Percentiles rank a stretch among this genome's conserved stretches.
phyloP scores from a whole-genome alignment of 2,329 filamentous ascomycete genomes.

The Phialophora tarda region DNA sequence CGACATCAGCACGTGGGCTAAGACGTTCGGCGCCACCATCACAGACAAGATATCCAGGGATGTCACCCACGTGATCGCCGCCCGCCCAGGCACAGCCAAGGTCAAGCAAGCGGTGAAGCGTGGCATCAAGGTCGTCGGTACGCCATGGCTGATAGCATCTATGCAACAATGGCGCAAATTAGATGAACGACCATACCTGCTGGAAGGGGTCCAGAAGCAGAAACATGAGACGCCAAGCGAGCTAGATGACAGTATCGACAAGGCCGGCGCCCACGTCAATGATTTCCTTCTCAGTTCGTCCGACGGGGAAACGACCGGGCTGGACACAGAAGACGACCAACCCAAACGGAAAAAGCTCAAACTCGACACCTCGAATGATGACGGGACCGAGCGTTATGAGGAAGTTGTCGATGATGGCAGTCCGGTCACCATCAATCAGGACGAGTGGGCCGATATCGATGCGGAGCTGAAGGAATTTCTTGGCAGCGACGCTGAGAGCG shows the following conservation, averaged over 20 bases:
- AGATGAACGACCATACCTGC: constrained; percentile 78
- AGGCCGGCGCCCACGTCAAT: constrained; percentile 47
- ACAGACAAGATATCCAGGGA: constrained; percentile 52
- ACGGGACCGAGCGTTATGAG: constrained; percentile 53
- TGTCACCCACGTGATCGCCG: constrained; percentile 60
- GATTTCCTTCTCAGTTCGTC: constrained; percentile 44
- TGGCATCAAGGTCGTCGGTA: constrained; percentile 87
- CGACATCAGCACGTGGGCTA: constrained; percentile 86
- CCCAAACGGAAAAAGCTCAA: constrained; percentile 38
- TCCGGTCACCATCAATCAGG: constrained; percentile 62
- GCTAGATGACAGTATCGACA: constrained; percentile 46
- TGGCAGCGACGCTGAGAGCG: constrained; percentile 55
- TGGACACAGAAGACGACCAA: constrained; percentile 36
- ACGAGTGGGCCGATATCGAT: constrained; percentile 69
- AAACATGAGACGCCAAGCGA: constrained; percentile 43
- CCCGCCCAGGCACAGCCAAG: constrained; percentile 79
- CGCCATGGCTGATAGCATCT: constrained; percentile 85
- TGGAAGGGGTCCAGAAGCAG: constrained; percentile 63
- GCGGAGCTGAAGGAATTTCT: constrained; percentile 79
- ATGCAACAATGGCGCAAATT: constrained; percentile 82
- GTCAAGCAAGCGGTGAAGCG: constrained; percentile 84
- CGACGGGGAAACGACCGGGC: constrained; percentile 44
- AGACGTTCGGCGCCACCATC: constrained; percentile 76
- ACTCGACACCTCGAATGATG: constrained; percentile 45
- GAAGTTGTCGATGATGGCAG: constrained; percentile 37